Base-by-base conservation (phyloP, 768 basidiomycete species). In the Suillus spraguei region DNA sequence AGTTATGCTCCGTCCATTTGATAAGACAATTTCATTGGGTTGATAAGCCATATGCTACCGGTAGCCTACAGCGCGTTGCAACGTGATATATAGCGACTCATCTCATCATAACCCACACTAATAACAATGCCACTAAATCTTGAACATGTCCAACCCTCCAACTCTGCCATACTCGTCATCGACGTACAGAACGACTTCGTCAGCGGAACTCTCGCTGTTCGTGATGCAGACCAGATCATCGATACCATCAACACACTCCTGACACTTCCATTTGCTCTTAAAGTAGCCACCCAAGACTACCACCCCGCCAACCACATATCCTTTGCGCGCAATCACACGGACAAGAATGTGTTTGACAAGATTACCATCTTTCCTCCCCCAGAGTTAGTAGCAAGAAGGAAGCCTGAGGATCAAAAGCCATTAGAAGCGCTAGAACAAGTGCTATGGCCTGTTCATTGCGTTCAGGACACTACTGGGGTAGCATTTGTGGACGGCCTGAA, bases 181-280 rank as follows among this genome's bases (percentile, higher is more conserved):
- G 93, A 95, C 71, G 83, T 92, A 74, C 94, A 96, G 72, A 84
- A 91, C 70, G 94, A 96, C 73, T 96, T 96, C 69, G 83, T 94
- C 33, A 73, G 77, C 22, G 94, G 93, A 3, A 82, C 87, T 6
- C 84, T 96, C 42, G 87, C 92, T 3, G 91, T 93, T 14, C 78
- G 84, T 2, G 81, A 80, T 22, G 93, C 85, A 0, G 77, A 81
- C 36, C 76, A 79, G 5, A 86, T 93, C 62, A 74, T 94, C 59
- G 79, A 81, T 0, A 71, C 76, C 9, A 80, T 93, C 54, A 82
- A 86, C 67, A 70, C 70, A n/a, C 80, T 94, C 46, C 80, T 94
- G 59, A 69, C 79, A 6, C 76, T 84, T 22, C 85, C 86, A 11
- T 88, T 88, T 72, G 75, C 75, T 33, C 71, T 75, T 61, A 81